Evolutionary conservation across 2,329 filamentous ascomycete genomes (phyloP).

Genomic region (Trichoderma endophyticum): DNA sequence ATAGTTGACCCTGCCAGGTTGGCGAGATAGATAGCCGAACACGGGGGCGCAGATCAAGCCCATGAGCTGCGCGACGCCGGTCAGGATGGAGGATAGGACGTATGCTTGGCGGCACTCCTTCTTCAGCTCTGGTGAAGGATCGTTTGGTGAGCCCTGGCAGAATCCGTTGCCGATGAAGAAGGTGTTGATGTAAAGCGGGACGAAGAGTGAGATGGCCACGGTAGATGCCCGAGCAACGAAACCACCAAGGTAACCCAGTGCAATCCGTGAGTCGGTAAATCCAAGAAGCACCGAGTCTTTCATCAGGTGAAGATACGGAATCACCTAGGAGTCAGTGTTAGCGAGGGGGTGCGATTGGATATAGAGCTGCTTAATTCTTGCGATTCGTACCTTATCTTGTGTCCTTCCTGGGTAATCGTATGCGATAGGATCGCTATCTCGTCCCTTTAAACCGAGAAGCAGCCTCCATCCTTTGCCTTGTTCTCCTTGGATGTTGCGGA

Average conservation of each 20-base stretch:
- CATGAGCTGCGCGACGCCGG: constrained; percentile 82
- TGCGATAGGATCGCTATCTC: constrained; percentile 19
- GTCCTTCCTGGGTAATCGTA: background rate
- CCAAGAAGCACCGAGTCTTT: constrained; percentile 65
- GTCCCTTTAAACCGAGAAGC: constrained; percentile 45
- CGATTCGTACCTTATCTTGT: constrained; percentile 27
- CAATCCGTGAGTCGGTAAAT: constrained; percentile 72
- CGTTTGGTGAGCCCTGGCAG: constrained; percentile 65
- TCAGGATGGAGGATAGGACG: constrained; percentile 79
- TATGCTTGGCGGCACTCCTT: constrained; percentile 83
- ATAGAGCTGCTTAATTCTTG: background rate
- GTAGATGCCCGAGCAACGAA: constrained; percentile 94
- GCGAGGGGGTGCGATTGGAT: background rate
- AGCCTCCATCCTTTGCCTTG: constrained; percentile 69
- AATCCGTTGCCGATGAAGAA: constrained; percentile 81
- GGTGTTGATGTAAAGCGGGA: constrained; percentile 88
- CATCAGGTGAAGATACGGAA: constrained; percentile 60
- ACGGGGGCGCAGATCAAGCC: constrained; percentile 81
- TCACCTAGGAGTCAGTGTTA: constrained; percentile 29
- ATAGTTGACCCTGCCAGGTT: constrained; percentile 62
- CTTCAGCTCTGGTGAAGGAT: constrained; percentile 72
- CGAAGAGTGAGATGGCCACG: constrained; percentile 91
- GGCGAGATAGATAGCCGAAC: constrained; percentile 82
- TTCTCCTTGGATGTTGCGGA: constrained; percentile 68
- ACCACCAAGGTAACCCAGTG: constrained; percentile 84